Evolutionary conservation across 164 flowering plant genomes (phyloP).

Genomic region (Tinospora cordifolia): DNA sequence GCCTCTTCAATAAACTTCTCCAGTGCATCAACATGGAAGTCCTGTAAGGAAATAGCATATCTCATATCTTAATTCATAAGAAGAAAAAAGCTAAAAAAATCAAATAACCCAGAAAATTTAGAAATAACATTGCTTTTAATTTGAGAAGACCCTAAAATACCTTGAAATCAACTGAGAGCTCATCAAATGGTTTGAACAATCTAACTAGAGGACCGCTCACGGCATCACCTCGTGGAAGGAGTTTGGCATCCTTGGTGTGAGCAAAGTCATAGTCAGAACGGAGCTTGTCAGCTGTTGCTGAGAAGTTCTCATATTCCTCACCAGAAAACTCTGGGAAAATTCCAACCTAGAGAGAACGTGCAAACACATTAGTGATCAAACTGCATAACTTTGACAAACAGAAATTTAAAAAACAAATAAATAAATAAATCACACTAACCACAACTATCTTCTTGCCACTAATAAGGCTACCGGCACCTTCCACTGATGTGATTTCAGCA

Average conservation of each 20-base stretch:
- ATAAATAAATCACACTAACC: conserved; percentile 38
- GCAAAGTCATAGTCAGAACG: conserved; percentile 81
- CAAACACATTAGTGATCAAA: not conserved
- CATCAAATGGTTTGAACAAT: conserved; percentile 92
- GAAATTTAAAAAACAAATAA: not conserved
- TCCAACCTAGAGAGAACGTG: conserved; percentile 53
- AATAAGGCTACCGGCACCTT: conserved; percentile 48
- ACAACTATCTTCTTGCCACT: conserved; percentile 46
- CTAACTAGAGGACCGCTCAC: conserved; percentile 58
- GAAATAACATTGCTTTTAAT: not conserved
- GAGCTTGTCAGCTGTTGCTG: conserved; percentile 56
- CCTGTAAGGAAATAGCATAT: conserved; percentile 33
- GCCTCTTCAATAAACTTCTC: conserved; percentile 69
- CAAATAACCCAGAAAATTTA: not conserved
- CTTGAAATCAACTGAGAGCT: conserved; percentile 71
- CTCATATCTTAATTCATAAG: not conserved
- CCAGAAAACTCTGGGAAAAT: conserved; percentile 79
- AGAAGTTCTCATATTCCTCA: conserved; percentile 65
- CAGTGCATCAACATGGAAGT: conserved; percentile 52
- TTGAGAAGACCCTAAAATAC: conserved; percentile 27
- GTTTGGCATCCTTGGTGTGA: conserved; percentile 74
- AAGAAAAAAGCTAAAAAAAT: not conserved
- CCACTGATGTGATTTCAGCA: conserved; percentile 57
- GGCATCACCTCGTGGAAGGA: conserved; percentile 77
- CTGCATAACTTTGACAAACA: not conserved